phyloP scores from a whole-genome alignment of 1,284 basidiomycete species.

The Marasmius oreades region DNA sequence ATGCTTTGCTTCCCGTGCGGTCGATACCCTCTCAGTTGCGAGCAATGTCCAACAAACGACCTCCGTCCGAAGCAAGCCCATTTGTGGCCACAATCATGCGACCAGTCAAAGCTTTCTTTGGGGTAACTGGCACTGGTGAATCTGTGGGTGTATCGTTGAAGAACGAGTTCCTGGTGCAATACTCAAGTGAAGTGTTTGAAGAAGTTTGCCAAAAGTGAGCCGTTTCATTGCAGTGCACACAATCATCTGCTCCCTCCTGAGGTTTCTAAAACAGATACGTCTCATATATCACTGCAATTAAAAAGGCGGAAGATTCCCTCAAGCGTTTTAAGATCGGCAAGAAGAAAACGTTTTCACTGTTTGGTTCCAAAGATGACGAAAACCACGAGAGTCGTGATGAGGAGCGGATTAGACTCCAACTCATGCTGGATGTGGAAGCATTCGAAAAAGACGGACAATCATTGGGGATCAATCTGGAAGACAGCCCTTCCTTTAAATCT shows the following conservation, averaged over 20 bases:
- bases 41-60: conserved; percentile 71
- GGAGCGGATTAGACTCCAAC: conserved; percentile 79
- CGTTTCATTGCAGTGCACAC: not conserved
- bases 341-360: conserved; percentile 76
- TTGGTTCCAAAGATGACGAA: conserved; percentile 44
- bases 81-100: conserved; percentile 82
- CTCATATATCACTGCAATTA: conserved; percentile 73
- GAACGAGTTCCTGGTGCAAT: conserved; percentile 48
- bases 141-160: conserved; percentile 57
- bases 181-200: conserved; percentile 69
- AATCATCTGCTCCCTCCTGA: not conserved
- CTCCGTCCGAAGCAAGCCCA: conserved; percentile 75
- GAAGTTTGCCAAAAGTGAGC: conserved; percentile 65
- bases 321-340: conserved; percentile 83
- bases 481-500: conserved; percentile 51
- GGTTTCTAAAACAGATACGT: conserved; percentile 47
- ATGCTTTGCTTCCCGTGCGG: conserved; percentile 82
- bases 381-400: conserved; percentile 75
- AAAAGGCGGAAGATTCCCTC: conserved; percentile 88
- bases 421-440: conserved; percentile 82
- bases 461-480: conserved; percentile 63
- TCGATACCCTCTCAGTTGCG: conserved; percentile 87
- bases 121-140: conserved; percentile 44
- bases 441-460: conserved; percentile 73
- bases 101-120: conserved; percentile 80